These are phyloP conservation scores for Plectosphaerella plurivora DNA, from an alignment of 2,329 filamentous ascomycete genomes.

Conservation along the genomic window DNA sequence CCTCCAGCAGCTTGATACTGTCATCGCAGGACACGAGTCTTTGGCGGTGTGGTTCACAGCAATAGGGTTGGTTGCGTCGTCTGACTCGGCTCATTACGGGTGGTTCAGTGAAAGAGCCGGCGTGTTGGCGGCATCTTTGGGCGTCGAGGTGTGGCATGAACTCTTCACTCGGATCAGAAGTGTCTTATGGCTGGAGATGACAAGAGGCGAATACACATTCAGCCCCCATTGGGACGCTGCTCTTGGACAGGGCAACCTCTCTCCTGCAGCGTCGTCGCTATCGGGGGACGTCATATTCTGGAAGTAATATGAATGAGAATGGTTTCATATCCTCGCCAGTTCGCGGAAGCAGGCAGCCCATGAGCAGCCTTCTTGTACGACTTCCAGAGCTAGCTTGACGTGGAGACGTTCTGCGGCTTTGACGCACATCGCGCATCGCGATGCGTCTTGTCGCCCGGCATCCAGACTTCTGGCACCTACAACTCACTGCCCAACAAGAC, in stretches of 20 bases:
- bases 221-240: slow-evolving; percentile 20
- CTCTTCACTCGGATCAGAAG: slow-evolving; percentile 12
- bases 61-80: slow-evolving; percentile 32
- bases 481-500: no score
- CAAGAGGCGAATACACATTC: slow-evolving; percentile 15
- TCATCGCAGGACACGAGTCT: slow-evolving; percentile 13
- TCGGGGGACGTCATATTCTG: no score
- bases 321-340: no score
- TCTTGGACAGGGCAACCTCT: neutral
- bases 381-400: no score
- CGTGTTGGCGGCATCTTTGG: neutral
- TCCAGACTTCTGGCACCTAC: no score
- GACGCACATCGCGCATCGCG: no score
- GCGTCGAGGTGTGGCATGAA: slow-evolving; percentile 6
- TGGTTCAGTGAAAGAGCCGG: slow-evolving; percentile 23
- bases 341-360: no score
- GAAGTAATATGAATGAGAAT: no score
- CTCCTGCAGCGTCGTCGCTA: neutral
- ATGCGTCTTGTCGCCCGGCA: no score
- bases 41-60: slow-evolving; percentile 37
- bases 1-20: slow-evolving; percentile 16
- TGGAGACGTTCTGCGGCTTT: no score
- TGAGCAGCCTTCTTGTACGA: no score
- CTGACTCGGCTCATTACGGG: slow-evolving; percentile 16
- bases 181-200: slow-evolving; percentile 23